A percentile compares a stretch with the other conserved stretches of the same genome.
phyloP scores from a whole-genome alignment of 129 eudicot species.

The Silybum marianum region DNA sequence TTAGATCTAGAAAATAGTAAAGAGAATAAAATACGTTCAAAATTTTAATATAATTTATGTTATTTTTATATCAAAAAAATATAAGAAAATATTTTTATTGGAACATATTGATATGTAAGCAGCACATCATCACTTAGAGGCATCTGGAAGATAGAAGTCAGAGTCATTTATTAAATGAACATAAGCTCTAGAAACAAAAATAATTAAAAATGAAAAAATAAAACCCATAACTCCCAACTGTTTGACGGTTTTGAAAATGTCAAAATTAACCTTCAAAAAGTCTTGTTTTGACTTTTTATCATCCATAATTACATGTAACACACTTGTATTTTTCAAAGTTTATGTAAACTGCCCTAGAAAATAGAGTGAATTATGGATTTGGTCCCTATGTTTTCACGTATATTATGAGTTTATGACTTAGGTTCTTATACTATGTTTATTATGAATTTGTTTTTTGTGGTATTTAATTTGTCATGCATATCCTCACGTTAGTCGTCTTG shows the following conservation, averaged over 20 bases:
- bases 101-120: not conserved
- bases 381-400: not conserved
- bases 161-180: not conserved
- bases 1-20: too few relatives aligned
- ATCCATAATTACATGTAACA: not conserved
- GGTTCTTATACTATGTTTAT: not conserved
- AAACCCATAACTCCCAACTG: slow-evolving; percentile 6
- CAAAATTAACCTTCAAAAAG: not conserved
- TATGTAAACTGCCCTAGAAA: not conserved
- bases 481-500: too few relatives aligned
- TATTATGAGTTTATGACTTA: not conserved
- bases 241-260: slow-evolving; percentile 17
- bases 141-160: not conserved
- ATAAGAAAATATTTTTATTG: too few relatives aligned
- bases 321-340: not conserved
- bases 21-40: too few relatives aligned
- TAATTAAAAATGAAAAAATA: not conserved
- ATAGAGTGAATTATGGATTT: not conserved
- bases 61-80: too few relatives aligned
- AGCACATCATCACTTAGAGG: not conserved
- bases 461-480: too few relatives aligned
- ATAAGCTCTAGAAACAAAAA: slow-evolving; percentile 8
- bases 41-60: not conserved
- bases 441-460: too few relatives aligned
- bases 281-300: not conserved